Conservation (phyloP, 495 filamentous ascomycete genomes). For the Neurospora tetraspora region DNA sequence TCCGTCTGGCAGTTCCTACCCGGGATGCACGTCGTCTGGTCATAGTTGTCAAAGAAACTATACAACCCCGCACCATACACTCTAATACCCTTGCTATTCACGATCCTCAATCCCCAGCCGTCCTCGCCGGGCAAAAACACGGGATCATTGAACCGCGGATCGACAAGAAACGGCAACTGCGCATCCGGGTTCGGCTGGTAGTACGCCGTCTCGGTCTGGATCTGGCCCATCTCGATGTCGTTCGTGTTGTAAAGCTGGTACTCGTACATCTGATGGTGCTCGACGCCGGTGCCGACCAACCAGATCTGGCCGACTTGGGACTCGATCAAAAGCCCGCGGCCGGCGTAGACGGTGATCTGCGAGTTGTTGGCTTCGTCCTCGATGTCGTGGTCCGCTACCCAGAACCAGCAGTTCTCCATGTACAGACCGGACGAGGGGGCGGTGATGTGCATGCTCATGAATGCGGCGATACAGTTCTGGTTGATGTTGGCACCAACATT, state of each 20-base stretch:
- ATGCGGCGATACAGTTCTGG: slow-evolving; percentile 53
- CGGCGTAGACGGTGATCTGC: slow-evolving; percentile 61
- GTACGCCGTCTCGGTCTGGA: slow-evolving; percentile 74
- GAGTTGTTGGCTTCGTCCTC: slow-evolving; percentile 47
- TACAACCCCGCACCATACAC: slow-evolving; percentile 61
- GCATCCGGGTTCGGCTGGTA: slow-evolving; percentile 62
- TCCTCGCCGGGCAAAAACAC: slow-evolving; percentile 44
- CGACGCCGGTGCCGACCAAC: slow-evolving; percentile 44
- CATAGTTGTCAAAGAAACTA: slow-evolving; percentile 49
- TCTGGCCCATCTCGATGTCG: slow-evolving; percentile 57
- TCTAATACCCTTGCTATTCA: slow-evolving; percentile 42
- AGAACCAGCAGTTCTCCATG: slow-evolving; percentile 60
- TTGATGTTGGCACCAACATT: slow-evolving; percentile 38
- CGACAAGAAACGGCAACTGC: slow-evolving; percentile 50
- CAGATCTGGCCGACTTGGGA: slow-evolving; percentile 44
- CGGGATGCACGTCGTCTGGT: slow-evolving; percentile 21
- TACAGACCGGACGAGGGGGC: slow-evolving; percentile 43
- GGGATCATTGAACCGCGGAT: slow-evolving; percentile 57
- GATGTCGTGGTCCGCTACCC: slow-evolving; percentile 67
- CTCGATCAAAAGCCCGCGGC: slow-evolving; percentile 57
- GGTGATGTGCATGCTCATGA: slow-evolving; percentile 60
- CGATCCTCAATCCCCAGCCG: slow-evolving; percentile 45
- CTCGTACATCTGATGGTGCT: slow-evolving; percentile 70
- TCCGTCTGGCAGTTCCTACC: slow-evolving; percentile 48
- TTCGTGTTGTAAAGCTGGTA: slow-evolving; percentile 61